Evolutionary conservation across 2,329 filamentous ascomycete genomes (phyloP).

Genomic region (Capronia epimyces): DNA sequence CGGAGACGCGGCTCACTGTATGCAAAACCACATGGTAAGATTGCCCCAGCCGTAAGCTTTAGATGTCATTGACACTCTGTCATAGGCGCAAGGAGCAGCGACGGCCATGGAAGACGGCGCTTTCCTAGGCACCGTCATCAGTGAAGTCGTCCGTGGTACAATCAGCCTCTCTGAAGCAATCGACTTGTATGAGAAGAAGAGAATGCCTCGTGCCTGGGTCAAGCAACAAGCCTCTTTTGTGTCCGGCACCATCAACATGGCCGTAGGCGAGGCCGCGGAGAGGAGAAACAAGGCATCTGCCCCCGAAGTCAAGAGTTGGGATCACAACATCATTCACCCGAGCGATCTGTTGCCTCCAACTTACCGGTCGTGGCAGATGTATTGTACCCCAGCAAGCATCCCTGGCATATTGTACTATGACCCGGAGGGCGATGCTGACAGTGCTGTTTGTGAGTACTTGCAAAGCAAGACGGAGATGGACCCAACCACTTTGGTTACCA

Average conservation of each 20-base stretch:
- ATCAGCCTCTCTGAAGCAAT: conserved; percentile 36
- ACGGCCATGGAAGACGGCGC: conserved; percentile 44
- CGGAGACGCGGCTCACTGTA: conserved; percentile 36
- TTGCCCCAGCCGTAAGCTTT: background rate
- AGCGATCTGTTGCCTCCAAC: conserved; percentile 14
- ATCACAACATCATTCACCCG: conserved; percentile 11
- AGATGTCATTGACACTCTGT: background rate
- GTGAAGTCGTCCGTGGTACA: conserved; percentile 34
- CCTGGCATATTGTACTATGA: conserved; percentile 25
- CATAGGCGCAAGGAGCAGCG: conserved; percentile 40
- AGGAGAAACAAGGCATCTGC: conserved; percentile 12
- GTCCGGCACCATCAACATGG: conserved; percentile 21
- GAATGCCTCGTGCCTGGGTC: conserved; percentile 41
- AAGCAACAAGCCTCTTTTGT: conserved; percentile 40
- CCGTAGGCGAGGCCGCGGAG: conserved; percentile 9
- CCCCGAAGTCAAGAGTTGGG: conserved; percentile 14
- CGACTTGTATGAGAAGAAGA: conserved; percentile 38
- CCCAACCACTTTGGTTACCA: conserved; percentile 16
- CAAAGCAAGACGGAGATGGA: conserved; percentile 19
- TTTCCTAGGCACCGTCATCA: conserved; percentile 38
- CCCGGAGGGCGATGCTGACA: conserved; percentile 25
- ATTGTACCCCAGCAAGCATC: conserved; percentile 12
- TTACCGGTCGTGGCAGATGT: conserved; percentile 23
- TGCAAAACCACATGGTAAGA: conserved; percentile 40
- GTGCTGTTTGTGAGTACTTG: conserved; percentile 24